Evolutionary conservation across 2,329 filamentous ascomycete genomes (phyloP), one percentile per base, ranked within the genome.

Genomic region (Annulohypoxylon truncatum): DNA sequence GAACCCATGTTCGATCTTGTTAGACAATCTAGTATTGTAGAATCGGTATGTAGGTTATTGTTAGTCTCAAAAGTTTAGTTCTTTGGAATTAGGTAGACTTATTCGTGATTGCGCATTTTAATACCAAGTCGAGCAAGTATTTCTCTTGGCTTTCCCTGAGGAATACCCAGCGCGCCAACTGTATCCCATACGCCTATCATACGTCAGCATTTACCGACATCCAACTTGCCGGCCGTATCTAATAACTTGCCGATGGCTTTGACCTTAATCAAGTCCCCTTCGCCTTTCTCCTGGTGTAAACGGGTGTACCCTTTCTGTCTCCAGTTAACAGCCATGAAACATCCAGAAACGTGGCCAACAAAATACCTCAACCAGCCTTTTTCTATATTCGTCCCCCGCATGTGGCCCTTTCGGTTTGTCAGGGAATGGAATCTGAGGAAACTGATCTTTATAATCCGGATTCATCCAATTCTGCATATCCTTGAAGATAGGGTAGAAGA

Each of bases 381-480:
- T 72, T 40, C 83, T 78, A 66, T 87, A 87, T 22, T 75, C 74
- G 0, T 77, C 73, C 1, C 77, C 78, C 2, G 83, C 83, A 1
- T 76, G 67, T 0, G 76, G 73, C 0, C 83, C 83, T 59, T 79
- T 81, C 9, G 84, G 84, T 70, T 86, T 86, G 56, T 84, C 67
- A 0, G 79, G 68, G 57, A 86, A 86, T 0, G 84, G 84, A 7
- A 78, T 61, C 0, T 74, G 73, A 4, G 83, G 83, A 60, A 85
- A 85, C 1, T 78, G 79, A 62, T 86, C 84, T 2, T 79, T 72
- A 64, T 84, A 85, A 2, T 78, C 70, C 1, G 75, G 70, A 52
- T 83, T 79, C 66, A 78, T 79, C 84, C 84, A 86, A 69, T 85
- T 82, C 67, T 85, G 80, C 83, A 85, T 85, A 52, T 87, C 85